Base-by-base conservation (phyloP, 257 asterid genomes). In the Dorcoceras hygrometricum region DNA sequence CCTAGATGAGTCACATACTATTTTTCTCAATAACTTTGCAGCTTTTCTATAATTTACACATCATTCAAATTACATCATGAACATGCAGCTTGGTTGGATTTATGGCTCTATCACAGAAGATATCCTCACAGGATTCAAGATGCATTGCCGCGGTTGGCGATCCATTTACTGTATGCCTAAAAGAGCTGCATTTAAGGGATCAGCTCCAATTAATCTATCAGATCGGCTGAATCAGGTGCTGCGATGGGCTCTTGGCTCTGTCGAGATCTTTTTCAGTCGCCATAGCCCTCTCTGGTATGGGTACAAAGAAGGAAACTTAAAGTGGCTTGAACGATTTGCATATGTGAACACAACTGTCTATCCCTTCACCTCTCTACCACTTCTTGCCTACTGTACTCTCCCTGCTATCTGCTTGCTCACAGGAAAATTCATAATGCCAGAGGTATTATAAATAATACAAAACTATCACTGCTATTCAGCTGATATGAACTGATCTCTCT, bases 101-200 rank as follows among this genome's bases (percentile, higher is more conserved):
- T 91, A 91, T 53, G 98, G 98, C 55, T 91, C 98, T 20, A 87
- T 91, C 80, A 91, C 98, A 48, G 98, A 91, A 74, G 98, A 91
- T 68, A 91, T 91, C 87, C 62, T 91, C 71, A 91, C 98, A 11
- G 98, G 98, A 6, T 91, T 91, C 83, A 91, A 91, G 84, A 91
- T 91, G 98, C 98, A 91, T 61, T 89, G 95, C 56, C 96, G 98
- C 27, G 98, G 98, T 14, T 91, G 98, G 98, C 83, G 96, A 62
- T 91, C 98, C 4, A 81, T 91, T 28, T 89, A 91, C 83, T 91
- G 98, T 66, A 87, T 89, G 95, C 98, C 98, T 12, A 76, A 81
- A 67, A 69, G 85, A 69, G 76, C 97, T 4, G 97, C 97, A 22
- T 90, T 90, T 65, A 90, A 90, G 71, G 97, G 97, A 16, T 87